A percentile compares a stretch with the other conserved stretches of the same genome.
These are phyloP conservation scores for Colletotrichum chrysophilum DNA, from an alignment of 2,329 filamentous ascomycete genomes.

Conservation along the genomic window DNA sequence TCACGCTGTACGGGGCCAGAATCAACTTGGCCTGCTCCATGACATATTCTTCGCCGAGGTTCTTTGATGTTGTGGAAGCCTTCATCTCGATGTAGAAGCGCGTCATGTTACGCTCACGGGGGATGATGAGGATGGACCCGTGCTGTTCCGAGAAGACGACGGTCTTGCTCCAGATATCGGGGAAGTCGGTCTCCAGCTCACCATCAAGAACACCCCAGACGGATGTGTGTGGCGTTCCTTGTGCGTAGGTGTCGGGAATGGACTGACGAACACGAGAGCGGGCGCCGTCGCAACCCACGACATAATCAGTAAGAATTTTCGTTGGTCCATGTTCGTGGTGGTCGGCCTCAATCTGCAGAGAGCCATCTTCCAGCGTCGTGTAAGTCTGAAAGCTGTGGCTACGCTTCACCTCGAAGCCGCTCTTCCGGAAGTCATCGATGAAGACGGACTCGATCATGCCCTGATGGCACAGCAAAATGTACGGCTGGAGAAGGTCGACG, in stretches of 20 bases:
- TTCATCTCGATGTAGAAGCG: constrained; percentile 44
- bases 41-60: constrained; percentile 60
- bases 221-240: constrained; percentile 40
- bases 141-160: constrained; percentile 57
- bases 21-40: constrained; percentile 56
- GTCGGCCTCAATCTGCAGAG: background rate
- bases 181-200: constrained; percentile 63
- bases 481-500: constrained; percentile 36
- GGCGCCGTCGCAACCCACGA: constrained; percentile 65
- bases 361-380: background rate
- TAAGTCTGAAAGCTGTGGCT: constrained; percentile 1
- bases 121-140: constrained; percentile 65
- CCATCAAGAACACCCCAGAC: constrained; percentile 65
- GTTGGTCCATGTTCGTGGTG: background rate
- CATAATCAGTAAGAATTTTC: constrained; percentile 48
- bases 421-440: constrained; percentile 55
- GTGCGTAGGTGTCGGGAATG: constrained; percentile 44
- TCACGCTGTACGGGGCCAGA: constrained; percentile 45
- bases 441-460: constrained; percentile 65
- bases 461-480: constrained; percentile 51
- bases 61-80: constrained; percentile 42
- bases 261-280: constrained; percentile 58
- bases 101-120: constrained; percentile 62
- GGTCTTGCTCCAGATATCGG: constrained; percentile 65
- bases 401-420: constrained; percentile 53